These are phyloP conservation scores for Aspergillus tamarii DNA, from an alignment of 2,329 filamentous ascomycete genomes.

Conservation along the genomic window DNA sequence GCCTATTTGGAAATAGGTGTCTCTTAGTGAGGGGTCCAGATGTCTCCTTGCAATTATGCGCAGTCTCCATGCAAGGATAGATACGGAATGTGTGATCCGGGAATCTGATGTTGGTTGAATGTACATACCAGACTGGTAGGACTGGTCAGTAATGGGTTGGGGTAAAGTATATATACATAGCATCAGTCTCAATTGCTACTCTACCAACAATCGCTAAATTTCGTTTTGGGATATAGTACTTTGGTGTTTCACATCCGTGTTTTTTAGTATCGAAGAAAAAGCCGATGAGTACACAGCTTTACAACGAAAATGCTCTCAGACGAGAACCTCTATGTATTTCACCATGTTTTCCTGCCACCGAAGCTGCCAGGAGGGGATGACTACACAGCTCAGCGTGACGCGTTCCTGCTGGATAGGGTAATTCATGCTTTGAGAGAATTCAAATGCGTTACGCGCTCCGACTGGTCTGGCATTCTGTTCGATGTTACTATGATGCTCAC, in stretches of 20 bases:
- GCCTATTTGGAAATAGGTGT: neutral
- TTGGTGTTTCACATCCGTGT: too few species aligned
- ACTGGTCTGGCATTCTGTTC: conserved; percentile 11
- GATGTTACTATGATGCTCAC: conserved; percentile 18
- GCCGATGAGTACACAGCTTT: too few species aligned
- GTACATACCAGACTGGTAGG: too few species aligned
- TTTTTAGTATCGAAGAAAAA: too few species aligned
- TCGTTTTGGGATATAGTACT: too few species aligned
- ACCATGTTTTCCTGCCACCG: conserved; percentile 56
- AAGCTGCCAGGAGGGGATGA: conserved; percentile 49
- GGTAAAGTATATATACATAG: too few species aligned
- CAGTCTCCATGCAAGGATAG: neutral
- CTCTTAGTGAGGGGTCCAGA: neutral
- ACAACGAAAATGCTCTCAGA: too few species aligned
- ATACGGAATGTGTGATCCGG: too few species aligned
- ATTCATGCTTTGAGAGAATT: conserved; percentile 27
- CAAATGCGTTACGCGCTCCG: conserved; percentile 7
- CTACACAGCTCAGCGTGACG: conserved; percentile 31
- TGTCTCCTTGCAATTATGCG: neutral
- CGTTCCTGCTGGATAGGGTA: conserved; percentile 20
- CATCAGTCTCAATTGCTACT: too few species aligned
- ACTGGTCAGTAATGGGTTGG: too few species aligned
- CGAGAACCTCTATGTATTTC: conserved; percentile 39
- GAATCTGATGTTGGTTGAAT: too few species aligned
- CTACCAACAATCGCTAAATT: too few species aligned